Conservation (phyloP, 2,329 filamentous ascomycete species). For the Rhinocladiella similis region DNA sequence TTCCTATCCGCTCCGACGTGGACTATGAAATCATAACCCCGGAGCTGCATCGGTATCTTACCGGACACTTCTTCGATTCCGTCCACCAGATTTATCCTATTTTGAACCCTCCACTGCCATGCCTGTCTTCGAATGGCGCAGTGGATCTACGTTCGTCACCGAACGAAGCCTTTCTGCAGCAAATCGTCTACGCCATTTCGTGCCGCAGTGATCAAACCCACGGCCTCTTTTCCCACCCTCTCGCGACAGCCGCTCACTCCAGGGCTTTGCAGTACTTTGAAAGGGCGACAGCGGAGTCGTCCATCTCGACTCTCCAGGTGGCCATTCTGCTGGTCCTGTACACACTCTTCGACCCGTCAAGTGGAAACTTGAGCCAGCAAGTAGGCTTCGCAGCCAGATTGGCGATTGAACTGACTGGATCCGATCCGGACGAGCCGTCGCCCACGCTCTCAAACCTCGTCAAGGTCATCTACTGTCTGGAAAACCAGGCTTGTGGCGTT, state of each 20-base stretch:
- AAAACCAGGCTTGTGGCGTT: background rate
- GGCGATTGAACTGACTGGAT: background rate
- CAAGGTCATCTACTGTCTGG: background rate
- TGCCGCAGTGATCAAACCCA: background rate
- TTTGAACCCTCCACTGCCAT: background rate
- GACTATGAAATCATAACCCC: background rate
- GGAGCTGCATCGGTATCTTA: background rate
- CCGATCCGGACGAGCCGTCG: background rate
- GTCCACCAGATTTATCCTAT: background rate
- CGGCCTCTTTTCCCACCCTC: background rate
- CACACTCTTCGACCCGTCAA: background rate
- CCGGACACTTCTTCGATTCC: background rate
- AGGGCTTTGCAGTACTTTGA: background rate
- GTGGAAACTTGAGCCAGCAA: conserved; percentile 3
- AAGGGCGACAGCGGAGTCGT: conserved; percentile 2
- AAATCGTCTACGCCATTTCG: conserved; percentile 1
- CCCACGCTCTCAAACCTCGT: background rate
- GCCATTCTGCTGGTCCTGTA: background rate
- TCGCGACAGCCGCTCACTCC: background rate
- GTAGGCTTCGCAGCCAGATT: background rate
- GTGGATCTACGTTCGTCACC: background rate
- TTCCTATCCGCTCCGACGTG: no score
- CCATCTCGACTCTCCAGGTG: conserved; percentile 4
- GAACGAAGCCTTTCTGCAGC: background rate
- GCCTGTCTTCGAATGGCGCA: background rate